phyloP scores from a whole-genome alignment of 2,329 filamentous ascomycete genomes.

The Colletotrichum lentis region DNA sequence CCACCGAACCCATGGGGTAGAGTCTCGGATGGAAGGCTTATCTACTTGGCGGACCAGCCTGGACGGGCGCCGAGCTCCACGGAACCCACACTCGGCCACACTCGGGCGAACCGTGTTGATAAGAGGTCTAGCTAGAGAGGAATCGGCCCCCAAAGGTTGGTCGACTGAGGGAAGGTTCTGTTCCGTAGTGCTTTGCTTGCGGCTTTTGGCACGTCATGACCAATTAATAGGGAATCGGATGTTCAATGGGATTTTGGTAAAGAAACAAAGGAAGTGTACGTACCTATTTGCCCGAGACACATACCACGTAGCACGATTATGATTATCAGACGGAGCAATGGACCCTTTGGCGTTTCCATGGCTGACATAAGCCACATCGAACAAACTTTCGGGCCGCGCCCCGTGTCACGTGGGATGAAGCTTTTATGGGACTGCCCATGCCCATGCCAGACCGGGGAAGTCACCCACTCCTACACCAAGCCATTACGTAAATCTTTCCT shows the following conservation, averaged over 20 bases:
- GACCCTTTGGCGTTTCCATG: too few species aligned
- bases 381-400: not conserved
- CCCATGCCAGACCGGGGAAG: not conserved
- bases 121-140: slow-evolving; percentile 15
- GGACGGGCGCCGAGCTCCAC: slow-evolving; percentile 24
- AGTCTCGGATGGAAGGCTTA: slow-evolving; percentile 30
- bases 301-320: too few species aligned
- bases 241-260: too few species aligned
- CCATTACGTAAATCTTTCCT: slow-evolving; percentile 35
- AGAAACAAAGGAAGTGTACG: not conserved
- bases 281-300: not conserved
- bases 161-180: too few species aligned
- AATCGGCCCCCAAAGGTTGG: not conserved
- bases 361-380: not conserved
- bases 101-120: slow-evolving; percentile 23
- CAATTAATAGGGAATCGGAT: too few species aligned
- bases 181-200: too few species aligned
- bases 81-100: slow-evolving; percentile 31
- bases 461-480: slow-evolving; percentile 19
- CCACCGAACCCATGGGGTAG: slow-evolving; percentile 36
- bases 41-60: slow-evolving; percentile 30
- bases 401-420: slow-evolving; percentile 23
- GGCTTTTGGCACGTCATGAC: too few species aligned
- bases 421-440: not conserved
- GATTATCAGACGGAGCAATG: not conserved